Conservation (phyloP, 2,329 filamentous ascomycete species). For the Xenoacremonium recifei region DNA sequence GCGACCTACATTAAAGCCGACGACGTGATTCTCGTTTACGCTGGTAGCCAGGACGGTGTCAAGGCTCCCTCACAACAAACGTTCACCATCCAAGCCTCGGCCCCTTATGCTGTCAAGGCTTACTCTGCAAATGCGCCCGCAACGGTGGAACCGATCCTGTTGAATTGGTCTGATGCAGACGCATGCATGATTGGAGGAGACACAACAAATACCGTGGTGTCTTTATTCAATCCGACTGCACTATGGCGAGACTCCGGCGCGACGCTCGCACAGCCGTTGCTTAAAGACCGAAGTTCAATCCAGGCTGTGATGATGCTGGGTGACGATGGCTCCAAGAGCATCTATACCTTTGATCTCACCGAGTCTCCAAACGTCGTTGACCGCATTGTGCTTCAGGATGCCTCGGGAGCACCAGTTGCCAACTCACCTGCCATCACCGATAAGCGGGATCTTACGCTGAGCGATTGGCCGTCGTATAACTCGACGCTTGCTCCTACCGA, state of each 20-base stretch:
- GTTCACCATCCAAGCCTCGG: constrained; percentile 66
- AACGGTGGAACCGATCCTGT: constrained; percentile 66
- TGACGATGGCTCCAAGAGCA: constrained; percentile 72
- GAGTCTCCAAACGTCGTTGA: constrained; percentile 73
- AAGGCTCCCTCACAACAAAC: constrained; percentile 65
- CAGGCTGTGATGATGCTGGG: constrained; percentile 67
- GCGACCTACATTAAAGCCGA: constrained; percentile 70
- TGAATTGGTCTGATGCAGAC: constrained; percentile 70
- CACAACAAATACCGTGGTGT: constrained; percentile 60
- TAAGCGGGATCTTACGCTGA: constrained; percentile 50
- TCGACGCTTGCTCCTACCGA: constrained; percentile 63
- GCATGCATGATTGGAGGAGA: constrained; percentile 74
- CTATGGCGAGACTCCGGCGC: constrained; percentile 69
- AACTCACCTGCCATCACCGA: no score
- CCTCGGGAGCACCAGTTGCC: constrained; percentile 52
- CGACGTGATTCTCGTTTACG: constrained; percentile 76
- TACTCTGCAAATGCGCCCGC: constrained; percentile 58
- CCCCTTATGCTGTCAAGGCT: constrained; percentile 63
- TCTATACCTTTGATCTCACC: constrained; percentile 76
- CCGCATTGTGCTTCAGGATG: constrained; percentile 64
- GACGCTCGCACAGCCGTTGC: constrained; percentile 59
- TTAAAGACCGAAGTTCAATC: constrained; percentile 54
- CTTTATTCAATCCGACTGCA: constrained; percentile 61
- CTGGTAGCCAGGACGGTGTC: constrained; percentile 65
- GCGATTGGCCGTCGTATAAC: constrained; percentile 78